Conservation (phyloP, 106 monocot genomes). For the Phalaenopsis aphrodite region DNA sequence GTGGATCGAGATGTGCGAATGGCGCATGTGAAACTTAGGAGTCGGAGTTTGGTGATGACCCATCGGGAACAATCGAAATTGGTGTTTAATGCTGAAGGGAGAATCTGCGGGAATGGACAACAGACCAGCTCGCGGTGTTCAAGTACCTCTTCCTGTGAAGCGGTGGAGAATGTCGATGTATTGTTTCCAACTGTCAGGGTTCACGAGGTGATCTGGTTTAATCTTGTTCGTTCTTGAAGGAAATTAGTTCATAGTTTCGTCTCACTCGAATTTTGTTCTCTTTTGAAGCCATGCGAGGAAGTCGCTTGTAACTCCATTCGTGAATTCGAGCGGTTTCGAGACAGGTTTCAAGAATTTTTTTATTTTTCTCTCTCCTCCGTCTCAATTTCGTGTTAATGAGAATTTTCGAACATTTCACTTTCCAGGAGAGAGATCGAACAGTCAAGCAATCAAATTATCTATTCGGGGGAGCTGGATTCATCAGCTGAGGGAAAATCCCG, state of each 20-base stretch:
- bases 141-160: slow-evolving; percentile 8
- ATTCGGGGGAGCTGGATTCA: slow-evolving; percentile 8
- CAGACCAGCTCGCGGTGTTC: slow-evolving; percentile 13
- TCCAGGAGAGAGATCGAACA: slow-evolving; percentile 30
- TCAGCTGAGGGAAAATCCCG: background rate
- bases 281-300: slow-evolving; percentile 11
- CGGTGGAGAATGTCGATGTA: background rate
- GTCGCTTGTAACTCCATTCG: background rate
- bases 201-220: slow-evolving; percentile 24
- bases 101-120: background rate
- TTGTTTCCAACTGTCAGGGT: background rate
- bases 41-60: slow-evolving; percentile 14
- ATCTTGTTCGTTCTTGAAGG: background rate
- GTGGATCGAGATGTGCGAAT: background rate
- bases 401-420: background rate
- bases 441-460: slow-evolving; percentile 15
- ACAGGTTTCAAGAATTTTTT: slow-evolving; percentile 7
- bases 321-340: slow-evolving; percentile 16
- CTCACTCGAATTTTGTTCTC: background rate
- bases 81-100: background rate
- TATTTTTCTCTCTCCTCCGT: background rate
- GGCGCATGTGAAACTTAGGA: slow-evolving; percentile 15
- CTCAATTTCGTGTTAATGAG: background rate
- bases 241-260: slow-evolving; percentile 4
- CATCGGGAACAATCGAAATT: slow-evolving; percentile 1